Evolutionary conservation across 2,329 filamentous ascomycete species (phyloP).

Genomic region (Alternaria rosae): DNA sequence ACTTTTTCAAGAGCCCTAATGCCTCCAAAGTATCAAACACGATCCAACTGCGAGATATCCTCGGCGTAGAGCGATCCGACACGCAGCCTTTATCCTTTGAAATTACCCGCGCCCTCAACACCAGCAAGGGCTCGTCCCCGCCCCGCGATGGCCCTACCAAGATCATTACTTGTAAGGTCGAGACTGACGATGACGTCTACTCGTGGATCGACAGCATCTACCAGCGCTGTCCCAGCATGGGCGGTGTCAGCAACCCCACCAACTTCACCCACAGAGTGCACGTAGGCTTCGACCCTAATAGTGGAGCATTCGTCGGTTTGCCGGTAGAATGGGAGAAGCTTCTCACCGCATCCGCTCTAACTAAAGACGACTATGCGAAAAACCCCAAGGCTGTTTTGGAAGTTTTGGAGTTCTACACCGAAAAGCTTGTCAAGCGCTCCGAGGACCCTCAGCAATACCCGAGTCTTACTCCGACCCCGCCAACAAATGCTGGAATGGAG

Average conservation of each 20-base stretch:
- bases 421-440: slow-evolving; percentile 75
- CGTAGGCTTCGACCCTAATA: slow-evolving; percentile 95
- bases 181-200: slow-evolving; percentile 95
- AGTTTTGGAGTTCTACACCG: slow-evolving; percentile 84
- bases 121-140: slow-evolving; percentile 65
- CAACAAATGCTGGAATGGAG: slow-evolving; percentile 56
- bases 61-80: slow-evolving; percentile 89
- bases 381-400: slow-evolving; percentile 79
- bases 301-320: slow-evolving; percentile 91
- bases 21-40: slow-evolving; percentile 83
- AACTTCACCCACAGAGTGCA: slow-evolving; percentile 98
- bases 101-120: slow-evolving; percentile 76
- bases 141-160: slow-evolving; percentile 82
- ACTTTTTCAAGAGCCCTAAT: slow-evolving; percentile 91
- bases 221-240: slow-evolving; percentile 94
- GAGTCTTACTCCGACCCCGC: slow-evolving; percentile 72
- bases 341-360: slow-evolving; percentile 94
- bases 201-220: slow-evolving; percentile 99
- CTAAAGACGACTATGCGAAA: slow-evolving; percentile 97
- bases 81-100: slow-evolving; percentile 92
- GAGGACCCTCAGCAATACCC: slow-evolving; percentile 75
- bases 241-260: slow-evolving; percentile 96
- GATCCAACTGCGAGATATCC: slow-evolving; percentile 84
- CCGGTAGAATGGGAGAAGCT: slow-evolving; percentile 98
- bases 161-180: slow-evolving; percentile 89